Percentiles rank a stretch among this genome's conserved stretches.
Conservation (phyloP, 2,329 filamentous ascomycete species). For the Cyphellophora attinorum region DNA sequence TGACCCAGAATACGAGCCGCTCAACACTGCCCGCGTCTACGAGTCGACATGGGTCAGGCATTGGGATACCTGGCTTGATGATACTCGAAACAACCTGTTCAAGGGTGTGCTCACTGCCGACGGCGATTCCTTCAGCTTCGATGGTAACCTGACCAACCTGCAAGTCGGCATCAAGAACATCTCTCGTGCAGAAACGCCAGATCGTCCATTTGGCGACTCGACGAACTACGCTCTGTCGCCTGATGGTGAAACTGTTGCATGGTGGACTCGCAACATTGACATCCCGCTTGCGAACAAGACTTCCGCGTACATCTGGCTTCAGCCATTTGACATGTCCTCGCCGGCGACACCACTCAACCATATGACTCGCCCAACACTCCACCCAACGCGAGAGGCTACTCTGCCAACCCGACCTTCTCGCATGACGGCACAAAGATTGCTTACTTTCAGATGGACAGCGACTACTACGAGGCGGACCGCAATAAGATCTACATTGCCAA, state of each 20-base stretch:
- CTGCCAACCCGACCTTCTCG: slow-evolving; percentile 62
- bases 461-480: slow-evolving; percentile 75
- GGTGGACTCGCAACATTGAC: slow-evolving; percentile 34
- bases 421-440: slow-evolving; percentile 60
- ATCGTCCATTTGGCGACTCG: slow-evolving; percentile 62
- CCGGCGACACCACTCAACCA: slow-evolving; percentile 36
- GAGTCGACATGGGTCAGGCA: slow-evolving; percentile 68
- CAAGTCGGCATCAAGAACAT: slow-evolving; percentile 27
- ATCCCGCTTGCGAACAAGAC: slow-evolving; percentile 51
- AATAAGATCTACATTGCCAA: slow-evolving; percentile 34
- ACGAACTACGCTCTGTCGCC: slow-evolving; percentile 63
- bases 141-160: slow-evolving; percentile 44
- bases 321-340: slow-evolving; percentile 52
- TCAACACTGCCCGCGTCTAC: slow-evolving; percentile 62
- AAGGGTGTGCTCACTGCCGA: slow-evolving; percentile 50
- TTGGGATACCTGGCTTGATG: slow-evolving; percentile 68
- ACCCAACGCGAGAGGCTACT: slow-evolving; percentile 47
- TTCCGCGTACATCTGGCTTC: slow-evolving; percentile 71
- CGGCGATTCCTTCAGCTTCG: slow-evolving; percentile 7
- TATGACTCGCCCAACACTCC: slow-evolving; percentile 26
- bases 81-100: slow-evolving; percentile 63
- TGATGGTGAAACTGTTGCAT: slow-evolving; percentile 30
- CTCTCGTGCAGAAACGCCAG: slow-evolving; percentile 45
- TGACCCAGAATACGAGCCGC: slow-evolving; percentile 48
- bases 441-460: slow-evolving; percentile 68